Percentiles rank a stretch among this genome's conserved stretches.
Evolutionary conservation across 208 protist species (phyloP).

Genomic region (Entamoeba moshkovskii): DNA sequence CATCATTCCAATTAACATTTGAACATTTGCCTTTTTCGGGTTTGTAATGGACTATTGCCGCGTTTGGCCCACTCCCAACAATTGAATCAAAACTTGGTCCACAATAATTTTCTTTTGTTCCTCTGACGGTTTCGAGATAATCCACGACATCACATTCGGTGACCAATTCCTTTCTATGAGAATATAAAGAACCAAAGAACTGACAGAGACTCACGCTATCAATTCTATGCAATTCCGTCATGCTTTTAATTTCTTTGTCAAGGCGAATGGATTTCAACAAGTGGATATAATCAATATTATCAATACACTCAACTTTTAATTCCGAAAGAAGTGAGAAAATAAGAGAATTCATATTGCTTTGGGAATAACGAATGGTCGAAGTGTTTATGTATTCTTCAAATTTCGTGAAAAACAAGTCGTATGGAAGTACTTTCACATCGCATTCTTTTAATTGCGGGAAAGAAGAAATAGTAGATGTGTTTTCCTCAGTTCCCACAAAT

Average conservation of each 20-base stretch:
- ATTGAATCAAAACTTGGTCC: conserved; percentile 9
- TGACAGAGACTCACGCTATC: not conserved
- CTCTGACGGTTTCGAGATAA: not conserved
- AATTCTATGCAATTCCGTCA: not conserved
- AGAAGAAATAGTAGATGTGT: not conserved
- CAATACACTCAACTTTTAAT: not conserved
- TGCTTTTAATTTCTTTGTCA: not conserved
- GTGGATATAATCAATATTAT: not conserved
- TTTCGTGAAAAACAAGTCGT: not conserved
- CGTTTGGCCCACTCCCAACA: not conserved
- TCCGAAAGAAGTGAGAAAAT: too few species aligned
- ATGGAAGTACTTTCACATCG: not conserved
- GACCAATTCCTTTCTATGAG: not conserved
- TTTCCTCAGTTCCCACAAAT: not conserved
- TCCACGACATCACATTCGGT: not conserved
- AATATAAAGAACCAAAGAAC: not conserved
- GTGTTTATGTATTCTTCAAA: not conserved
- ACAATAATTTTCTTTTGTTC: not conserved
- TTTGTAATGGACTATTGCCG: conserved; percentile 9
- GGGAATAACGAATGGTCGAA: not conserved
- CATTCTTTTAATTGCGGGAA: not conserved
- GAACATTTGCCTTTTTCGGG: not conserved
- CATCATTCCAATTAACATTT: not conserved
- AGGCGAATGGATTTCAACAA: not conserved
- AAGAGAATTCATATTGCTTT: not conserved